Evolutionary conservation across 2,329 filamentous ascomycete genomes (phyloP), one percentile per base, ranked within the genome.

Genomic region (Arthroderma uncinatum): DNA sequence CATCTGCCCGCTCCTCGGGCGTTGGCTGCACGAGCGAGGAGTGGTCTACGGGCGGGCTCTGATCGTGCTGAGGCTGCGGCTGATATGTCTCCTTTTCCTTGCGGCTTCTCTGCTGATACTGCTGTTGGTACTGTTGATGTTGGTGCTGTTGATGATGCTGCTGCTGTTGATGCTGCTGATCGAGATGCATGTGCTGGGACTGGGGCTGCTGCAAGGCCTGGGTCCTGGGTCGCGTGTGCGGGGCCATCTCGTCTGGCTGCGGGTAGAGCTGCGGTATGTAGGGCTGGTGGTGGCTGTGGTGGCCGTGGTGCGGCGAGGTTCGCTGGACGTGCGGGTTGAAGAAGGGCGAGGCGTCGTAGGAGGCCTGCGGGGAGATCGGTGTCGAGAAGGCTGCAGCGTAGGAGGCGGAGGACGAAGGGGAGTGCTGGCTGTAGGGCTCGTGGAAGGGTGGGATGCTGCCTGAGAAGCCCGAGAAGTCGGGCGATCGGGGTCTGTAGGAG

Each of bases 281-380:
- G 7, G 59, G 48, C 44, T 44, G 48, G 64, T 60, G 62, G 63
- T 67, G 63, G 61, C 64, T 42, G 59, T 62, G 54, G 59, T 60
- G 60, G 57, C 53, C 53, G 60, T 63, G 53, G 63, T 58, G 37
- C 34, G 64, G 40, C 9, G 34, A 36, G 6, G 19, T 12, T 2
- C 19, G 53, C 14, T 55, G 53, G n/a, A 68, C 67, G 34, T 71
- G 71, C 53, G 71, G 64, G 60, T 67, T 67, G 64, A 76, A 76
- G 64, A 74, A 76, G 1, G 73, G 72, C 6, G 74, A 74, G 56
- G 71, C 69, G 72, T 75, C 72, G 73, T 75, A 75, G 58, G 73
- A 75, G 48, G 69, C 68, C 62, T 68, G 71, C 53, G 73, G 71
- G 53, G 65, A 66, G 56, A 70, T 59, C 19, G 67, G 71, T 57